These are phyloP conservation scores for Rosa lucieae DNA, from an alignment of 306 rosid genomes.

Conservation along the genomic window DNA sequence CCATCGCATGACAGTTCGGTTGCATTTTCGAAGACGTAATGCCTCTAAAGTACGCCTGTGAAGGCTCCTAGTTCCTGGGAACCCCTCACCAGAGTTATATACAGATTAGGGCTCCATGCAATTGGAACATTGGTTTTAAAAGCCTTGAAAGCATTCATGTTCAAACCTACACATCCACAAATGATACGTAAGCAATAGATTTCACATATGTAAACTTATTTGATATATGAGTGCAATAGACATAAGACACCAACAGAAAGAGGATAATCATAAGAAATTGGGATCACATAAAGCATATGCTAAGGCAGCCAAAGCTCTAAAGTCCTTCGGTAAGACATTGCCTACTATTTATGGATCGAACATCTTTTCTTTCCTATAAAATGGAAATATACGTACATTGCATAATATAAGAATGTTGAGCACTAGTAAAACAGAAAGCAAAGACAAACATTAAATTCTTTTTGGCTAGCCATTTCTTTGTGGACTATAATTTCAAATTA, in stretches of 20 bases:
- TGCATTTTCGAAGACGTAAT: slow-evolving; percentile 71
- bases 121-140: slow-evolving; percentile 80
- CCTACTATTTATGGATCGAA: no score
- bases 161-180: slow-evolving; percentile 41
- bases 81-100: slow-evolving; percentile 91
- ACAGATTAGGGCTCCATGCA: slow-evolving; percentile 81
- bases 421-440: neutral
- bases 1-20: slow-evolving; percentile 94
- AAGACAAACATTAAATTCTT: neutral
- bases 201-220: neutral
- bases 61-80: slow-evolving; percentile 88
- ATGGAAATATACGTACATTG: neutral
- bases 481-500: no score
- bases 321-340: no score
- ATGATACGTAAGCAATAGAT: slow-evolving; percentile 4
- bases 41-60: slow-evolving; percentile 93
- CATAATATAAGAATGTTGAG: no score
- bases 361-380: neutral
- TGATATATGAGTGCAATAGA: neutral
- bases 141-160: slow-evolving; percentile 90
- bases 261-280: neutral
- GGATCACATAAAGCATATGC: no score
- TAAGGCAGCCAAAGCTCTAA: no score
- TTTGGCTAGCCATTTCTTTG: no score
- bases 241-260: neutral